phyloP scores from a whole-genome alignment of 768 basidiomycete species.

The Trametes gibbosa region DNA sequence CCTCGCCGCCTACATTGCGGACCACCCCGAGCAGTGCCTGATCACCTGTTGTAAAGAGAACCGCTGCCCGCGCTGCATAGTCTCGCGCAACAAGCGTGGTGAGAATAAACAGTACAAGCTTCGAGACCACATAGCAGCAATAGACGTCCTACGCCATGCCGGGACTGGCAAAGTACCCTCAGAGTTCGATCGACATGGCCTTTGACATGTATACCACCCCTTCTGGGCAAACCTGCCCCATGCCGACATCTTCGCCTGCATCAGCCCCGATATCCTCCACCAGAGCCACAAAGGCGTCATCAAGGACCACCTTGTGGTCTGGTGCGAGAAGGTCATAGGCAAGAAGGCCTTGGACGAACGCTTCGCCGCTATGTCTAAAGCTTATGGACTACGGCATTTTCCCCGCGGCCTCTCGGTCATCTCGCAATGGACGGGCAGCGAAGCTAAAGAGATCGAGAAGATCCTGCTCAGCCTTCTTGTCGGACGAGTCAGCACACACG shows the following conservation, averaged over 20 bases:
- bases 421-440: conserved; percentile 21
- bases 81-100: conserved; percentile 25
- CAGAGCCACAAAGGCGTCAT: conserved; percentile 45
- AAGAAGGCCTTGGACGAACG: conserved; percentile 18
- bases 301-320: conserved; percentile 38
- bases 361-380: background rate
- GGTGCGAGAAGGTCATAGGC: conserved; percentile 30
- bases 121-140: conserved; percentile 1
- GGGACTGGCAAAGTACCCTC: background rate
- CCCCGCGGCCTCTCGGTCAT: conserved; percentile 10
- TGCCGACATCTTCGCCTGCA: conserved; percentile 30
- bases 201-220: conserved; percentile 14
- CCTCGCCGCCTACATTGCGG: conserved; percentile 37
- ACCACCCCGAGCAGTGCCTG: conserved; percentile 47
- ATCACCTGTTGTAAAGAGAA: conserved; percentile 26
- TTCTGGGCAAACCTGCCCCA: conserved; percentile 14
- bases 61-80: conserved; percentile 28
- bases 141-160: background rate
- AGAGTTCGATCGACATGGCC: conserved; percentile 1
- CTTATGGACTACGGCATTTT: conserved; percentile 18
- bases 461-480: conserved; percentile 21
- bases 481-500: background rate
- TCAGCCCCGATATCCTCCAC: conserved; percentile 45
- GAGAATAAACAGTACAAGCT: background rate
- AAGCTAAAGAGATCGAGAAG: conserved; percentile 23